A percentile compares a stretch with the other conserved stretches of the same genome.
Conservation (phyloP, 75 land plant genomes). For the Cunninghamia lanceolata region DNA sequence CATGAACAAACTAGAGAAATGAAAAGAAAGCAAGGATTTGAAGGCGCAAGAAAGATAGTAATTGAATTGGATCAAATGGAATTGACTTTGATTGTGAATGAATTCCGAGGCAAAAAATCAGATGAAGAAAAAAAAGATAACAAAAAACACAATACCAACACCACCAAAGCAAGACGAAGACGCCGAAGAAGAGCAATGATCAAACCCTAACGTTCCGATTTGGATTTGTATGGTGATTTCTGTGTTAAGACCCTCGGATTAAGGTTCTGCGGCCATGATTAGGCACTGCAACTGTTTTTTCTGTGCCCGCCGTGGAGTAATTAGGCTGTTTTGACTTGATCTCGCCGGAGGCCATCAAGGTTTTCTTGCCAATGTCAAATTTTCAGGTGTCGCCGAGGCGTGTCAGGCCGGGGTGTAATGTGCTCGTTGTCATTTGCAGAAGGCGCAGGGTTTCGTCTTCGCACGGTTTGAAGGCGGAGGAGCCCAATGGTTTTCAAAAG, state of each 20-base stretch:
- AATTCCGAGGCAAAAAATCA: slow-evolving; percentile 19
- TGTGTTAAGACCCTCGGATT: background rate
- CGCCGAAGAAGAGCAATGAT: slow-evolving; percentile 5
- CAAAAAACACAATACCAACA: background rate
- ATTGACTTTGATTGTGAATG: slow-evolving; percentile 20
- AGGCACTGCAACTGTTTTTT: background rate
- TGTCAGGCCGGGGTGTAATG: background rate
- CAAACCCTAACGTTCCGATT: slow-evolving; percentile 9
- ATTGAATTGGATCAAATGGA: slow-evolving; percentile 17
- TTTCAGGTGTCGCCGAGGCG: slow-evolving; percentile 8
- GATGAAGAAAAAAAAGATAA: slow-evolving; percentile 10
- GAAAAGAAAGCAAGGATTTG: slow-evolving; percentile 4
- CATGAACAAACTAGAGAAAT: background rate
- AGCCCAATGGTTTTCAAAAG: background rate
- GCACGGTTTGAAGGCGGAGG: background rate
- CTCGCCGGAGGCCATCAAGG: background rate
- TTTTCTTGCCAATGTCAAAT: background rate
- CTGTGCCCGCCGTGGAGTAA: slow-evolving; percentile 3
- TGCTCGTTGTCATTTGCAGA: slow-evolving; percentile 4
- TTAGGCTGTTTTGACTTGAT: background rate
- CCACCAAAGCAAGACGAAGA: background rate
- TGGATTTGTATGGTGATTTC: background rate
- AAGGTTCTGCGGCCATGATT: background rate
- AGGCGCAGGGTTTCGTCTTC: background rate
- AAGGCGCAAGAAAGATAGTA: background rate